Evolutionary conservation across 257 asterid genomes (phyloP).

Genomic region (Linderniella brevidens): DNA sequence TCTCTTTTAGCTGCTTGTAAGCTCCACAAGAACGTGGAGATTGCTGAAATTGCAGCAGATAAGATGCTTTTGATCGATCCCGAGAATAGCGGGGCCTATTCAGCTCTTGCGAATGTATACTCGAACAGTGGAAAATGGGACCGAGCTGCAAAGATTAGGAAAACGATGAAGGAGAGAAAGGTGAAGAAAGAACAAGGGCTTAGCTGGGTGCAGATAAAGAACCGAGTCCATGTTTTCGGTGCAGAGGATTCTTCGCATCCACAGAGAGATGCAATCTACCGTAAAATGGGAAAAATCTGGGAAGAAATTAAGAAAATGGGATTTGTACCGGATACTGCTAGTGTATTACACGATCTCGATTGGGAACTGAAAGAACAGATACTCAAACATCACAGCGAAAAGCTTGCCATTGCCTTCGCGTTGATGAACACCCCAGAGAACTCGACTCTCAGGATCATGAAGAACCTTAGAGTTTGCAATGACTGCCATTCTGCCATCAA

Average conservation of each 20-base stretch:
- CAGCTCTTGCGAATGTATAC: slow-evolving; percentile 71
- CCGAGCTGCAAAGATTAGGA: slow-evolving; percentile 65
- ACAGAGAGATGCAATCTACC: slow-evolving; percentile 43
- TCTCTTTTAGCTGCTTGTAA: slow-evolving; percentile 76
- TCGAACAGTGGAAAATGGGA: slow-evolving; percentile 73
- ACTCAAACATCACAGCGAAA: slow-evolving; percentile 77
- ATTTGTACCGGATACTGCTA: slow-evolving; percentile 52
- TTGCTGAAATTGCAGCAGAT: slow-evolving; percentile 64
- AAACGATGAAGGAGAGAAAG: slow-evolving; percentile 62
- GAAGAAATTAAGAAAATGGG: slow-evolving; percentile 71
- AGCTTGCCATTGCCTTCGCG: slow-evolving; percentile 78
- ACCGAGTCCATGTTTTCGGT: slow-evolving; percentile 55
- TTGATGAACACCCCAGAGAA: slow-evolving; percentile 54
- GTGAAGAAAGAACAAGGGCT: slow-evolving; percentile 89
- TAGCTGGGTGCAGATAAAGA: slow-evolving; percentile 73
- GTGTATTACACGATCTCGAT: slow-evolving; percentile 78
- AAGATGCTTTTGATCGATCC: slow-evolving; percentile 58
- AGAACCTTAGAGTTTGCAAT: slow-evolving; percentile 81
- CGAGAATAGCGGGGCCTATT: slow-evolving; percentile 67
- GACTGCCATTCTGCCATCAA: slow-evolving; percentile 79
- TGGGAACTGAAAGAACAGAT: slow-evolving; percentile 60
- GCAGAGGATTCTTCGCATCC: slow-evolving; percentile 72
- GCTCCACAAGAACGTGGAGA: slow-evolving; percentile 47
- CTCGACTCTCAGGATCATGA: slow-evolving; percentile 63
- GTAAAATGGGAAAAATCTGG: slow-evolving; percentile 42